Evolutionary conservation across 176 grass and related monocot genomes (phyloP).

Genomic region (Tillandsia leiboldiana): DNA sequence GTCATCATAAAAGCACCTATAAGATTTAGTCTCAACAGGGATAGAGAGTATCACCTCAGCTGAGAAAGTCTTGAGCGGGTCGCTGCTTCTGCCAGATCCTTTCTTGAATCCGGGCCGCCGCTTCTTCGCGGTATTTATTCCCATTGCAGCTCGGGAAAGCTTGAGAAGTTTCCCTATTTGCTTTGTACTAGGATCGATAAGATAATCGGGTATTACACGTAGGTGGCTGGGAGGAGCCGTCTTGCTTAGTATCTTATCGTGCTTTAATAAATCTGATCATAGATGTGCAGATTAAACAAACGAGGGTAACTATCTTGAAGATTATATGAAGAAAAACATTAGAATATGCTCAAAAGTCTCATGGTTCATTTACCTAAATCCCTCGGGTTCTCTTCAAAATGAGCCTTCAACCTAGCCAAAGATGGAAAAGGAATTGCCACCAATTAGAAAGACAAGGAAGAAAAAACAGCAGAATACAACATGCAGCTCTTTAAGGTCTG

Average conservation of each 20-base stretch:
- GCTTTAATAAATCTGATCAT: slow-evolving; percentile 75
- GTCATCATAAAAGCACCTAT: not conserved
- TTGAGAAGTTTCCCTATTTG: slow-evolving; percentile 75
- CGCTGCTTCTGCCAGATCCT: slow-evolving; percentile 67
- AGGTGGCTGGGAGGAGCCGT: slow-evolving; percentile 67
- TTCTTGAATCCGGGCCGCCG: slow-evolving; percentile 47
- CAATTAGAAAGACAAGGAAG: not conserved
- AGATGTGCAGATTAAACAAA: not conserved
- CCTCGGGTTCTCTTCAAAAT: slow-evolving; percentile 92
- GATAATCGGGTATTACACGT: slow-evolving; percentile 73
- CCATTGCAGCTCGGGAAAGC: slow-evolving; percentile 78
- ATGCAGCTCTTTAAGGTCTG: not conserved
- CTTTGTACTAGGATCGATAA: slow-evolving; percentile 75
- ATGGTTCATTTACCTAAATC: slow-evolving; percentile 61
- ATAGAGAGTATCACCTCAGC: slow-evolving; percentile 47
- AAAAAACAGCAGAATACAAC: not conserved
- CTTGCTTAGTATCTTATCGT: slow-evolving; percentile 81
- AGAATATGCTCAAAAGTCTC: slow-evolving; percentile 10
- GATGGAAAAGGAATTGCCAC: not conserved
- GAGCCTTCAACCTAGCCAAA: slow-evolving; percentile 68
- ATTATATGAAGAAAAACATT: slow-evolving; percentile 6
- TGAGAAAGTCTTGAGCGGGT: slow-evolving; percentile 85
- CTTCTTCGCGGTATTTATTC: slow-evolving; percentile 39
- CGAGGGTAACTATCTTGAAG: slow-evolving; percentile 15
- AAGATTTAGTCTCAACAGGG: not conserved